Base-by-base conservation (phyloP, 1,284 basidiomycete species). In the Pseudozyma pruni region DNA sequence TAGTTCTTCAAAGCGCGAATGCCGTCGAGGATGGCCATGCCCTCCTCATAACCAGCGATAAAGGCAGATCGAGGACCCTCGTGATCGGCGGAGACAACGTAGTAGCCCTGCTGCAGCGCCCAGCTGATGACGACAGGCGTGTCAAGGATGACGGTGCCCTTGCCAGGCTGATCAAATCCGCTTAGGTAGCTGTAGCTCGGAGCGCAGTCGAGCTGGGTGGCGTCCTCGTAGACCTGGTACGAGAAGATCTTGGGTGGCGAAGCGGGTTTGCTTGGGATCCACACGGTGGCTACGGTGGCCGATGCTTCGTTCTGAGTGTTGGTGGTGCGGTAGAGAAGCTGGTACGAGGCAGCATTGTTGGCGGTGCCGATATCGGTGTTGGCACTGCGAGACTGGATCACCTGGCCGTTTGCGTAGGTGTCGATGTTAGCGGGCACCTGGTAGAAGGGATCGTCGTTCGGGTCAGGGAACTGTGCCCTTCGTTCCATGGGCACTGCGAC, bases 81-180 rank as follows among this genome's bases (percentile, higher is more conserved):
- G 55, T 76, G 69, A 46, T 81, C 79, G 19, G 78, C 41, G 11
- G 70, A 63, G 19, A 74, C 72, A 8, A 79, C 79, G 40, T 79
- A 72, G 64, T 72, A 79, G 43, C 79, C 79, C 33, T 73, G 47
- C 16, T 62, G 25, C 2, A 78, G 48, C 6, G 76, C 75, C 67
- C 68, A 75, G 33, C 63, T 35, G 48, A 72, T 57, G 40, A 53
- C 33, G 50, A 75, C 60, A 19, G 71, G 62, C 14, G 59, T 54
- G 37, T 66, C 58, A 11, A 71, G 41, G 19, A 66, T 37, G 9
- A 46, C 29, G 10, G 54, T 58, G 9, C 45, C 39, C 46, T 70
- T 58, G 41, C 53, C 61, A 7, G 64, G 60, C 23, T 64, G 11
- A 4, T 53, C 44, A 9, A 49, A 27, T 14, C 67, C 67, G 7